A percentile compares a stretch with the other conserved stretches of the same genome.
These are phyloP conservation scores for Starmerella sirachaensis DNA, from an alignment of 805 yeast species.

Conservation along the genomic window DNA sequence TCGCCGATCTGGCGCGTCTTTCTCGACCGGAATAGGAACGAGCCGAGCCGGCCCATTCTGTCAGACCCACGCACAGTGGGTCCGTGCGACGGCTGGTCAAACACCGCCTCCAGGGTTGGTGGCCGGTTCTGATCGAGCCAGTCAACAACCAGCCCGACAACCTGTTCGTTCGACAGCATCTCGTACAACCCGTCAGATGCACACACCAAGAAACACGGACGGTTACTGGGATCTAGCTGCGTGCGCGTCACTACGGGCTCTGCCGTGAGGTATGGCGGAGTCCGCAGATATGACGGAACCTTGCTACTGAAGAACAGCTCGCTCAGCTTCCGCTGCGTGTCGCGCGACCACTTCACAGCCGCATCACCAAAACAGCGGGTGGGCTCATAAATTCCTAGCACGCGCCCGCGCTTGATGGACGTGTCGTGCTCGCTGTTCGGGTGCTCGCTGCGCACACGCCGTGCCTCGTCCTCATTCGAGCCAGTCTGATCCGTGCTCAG, in stretches of 20 bases:
- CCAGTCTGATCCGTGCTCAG: conserved; percentile 91
- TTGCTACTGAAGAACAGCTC: conserved; percentile 70
- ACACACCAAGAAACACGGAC: conserved; percentile 73
- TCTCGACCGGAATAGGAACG: conserved; percentile 13
- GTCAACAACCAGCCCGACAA: conserved; percentile 78
- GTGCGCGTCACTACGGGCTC: conserved; percentile 85
- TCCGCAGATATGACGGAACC: conserved; percentile 51
- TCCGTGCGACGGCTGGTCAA: conserved; percentile 12
- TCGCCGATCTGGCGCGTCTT: conserved; percentile 18
- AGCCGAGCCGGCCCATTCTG: conserved; percentile 14
- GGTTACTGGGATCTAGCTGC: conserved; percentile 50
- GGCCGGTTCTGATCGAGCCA: conserved; percentile 77
- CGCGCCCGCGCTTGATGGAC: conserved; percentile 72
- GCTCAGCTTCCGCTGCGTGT: conserved; percentile 61
- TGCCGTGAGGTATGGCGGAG: conserved; percentile 97
- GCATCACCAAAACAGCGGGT: conserved; percentile 97
- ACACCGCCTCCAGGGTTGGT: conserved; percentile 13
- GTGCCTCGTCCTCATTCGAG: conserved; percentile 75
- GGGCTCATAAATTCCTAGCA: conserved; percentile 88
- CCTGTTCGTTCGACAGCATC: conserved; percentile 81
- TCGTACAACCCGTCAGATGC: conserved; percentile 94
- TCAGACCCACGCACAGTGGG: conserved; percentile 1
- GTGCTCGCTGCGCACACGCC: conserved; percentile 71
- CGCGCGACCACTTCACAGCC: conserved; percentile 69
- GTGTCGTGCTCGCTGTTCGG: conserved; percentile 56